Evolutionary conservation across 2,329 filamentous ascomycete species (phyloP).

Genomic region (Dothistroma pini): DNA sequence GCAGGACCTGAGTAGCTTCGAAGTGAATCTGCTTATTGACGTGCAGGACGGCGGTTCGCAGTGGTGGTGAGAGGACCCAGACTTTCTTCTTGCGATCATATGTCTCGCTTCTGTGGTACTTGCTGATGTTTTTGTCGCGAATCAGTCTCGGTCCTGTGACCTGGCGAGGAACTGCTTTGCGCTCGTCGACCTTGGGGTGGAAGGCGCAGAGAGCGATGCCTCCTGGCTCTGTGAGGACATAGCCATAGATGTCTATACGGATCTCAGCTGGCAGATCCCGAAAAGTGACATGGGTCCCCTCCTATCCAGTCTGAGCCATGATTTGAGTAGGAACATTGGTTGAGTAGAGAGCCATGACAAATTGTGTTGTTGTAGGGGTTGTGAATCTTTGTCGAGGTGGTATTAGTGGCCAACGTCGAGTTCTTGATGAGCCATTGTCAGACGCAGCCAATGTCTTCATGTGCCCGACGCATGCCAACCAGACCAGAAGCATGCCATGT

Average conservation of each 20-base stretch:
- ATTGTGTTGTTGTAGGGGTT: neutral
- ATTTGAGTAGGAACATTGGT: neutral
- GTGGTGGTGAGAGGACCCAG: slow-evolving; percentile 2
- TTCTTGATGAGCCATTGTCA: neutral
- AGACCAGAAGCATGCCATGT: neutral
- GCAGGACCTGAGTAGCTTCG: slow-evolving; percentile 13
- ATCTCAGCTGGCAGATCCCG: slow-evolving; percentile 12
- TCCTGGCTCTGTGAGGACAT: slow-evolving; percentile 9
- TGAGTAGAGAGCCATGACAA: neutral
- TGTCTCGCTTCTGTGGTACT: neutral
- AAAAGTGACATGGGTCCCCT: neutral
- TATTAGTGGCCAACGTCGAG: neutral
- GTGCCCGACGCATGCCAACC: neutral
- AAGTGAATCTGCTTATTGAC: slow-evolving; percentile 9
- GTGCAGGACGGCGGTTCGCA: slow-evolving; percentile 6
- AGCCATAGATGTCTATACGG: slow-evolving; percentile 16
- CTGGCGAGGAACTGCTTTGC: neutral
- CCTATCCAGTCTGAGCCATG: neutral
- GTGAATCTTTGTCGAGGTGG: neutral
- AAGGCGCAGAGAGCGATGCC: neutral
- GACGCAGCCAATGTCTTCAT: neutral
- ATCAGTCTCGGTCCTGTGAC: neutral
- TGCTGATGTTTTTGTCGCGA: neutral
- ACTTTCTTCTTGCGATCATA: neutral
- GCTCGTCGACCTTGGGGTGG: neutral